These are phyloP conservation scores for Kernera saxatilis DNA, from an alignment of 345 rosid genomes.

Conservation along the genomic window DNA sequence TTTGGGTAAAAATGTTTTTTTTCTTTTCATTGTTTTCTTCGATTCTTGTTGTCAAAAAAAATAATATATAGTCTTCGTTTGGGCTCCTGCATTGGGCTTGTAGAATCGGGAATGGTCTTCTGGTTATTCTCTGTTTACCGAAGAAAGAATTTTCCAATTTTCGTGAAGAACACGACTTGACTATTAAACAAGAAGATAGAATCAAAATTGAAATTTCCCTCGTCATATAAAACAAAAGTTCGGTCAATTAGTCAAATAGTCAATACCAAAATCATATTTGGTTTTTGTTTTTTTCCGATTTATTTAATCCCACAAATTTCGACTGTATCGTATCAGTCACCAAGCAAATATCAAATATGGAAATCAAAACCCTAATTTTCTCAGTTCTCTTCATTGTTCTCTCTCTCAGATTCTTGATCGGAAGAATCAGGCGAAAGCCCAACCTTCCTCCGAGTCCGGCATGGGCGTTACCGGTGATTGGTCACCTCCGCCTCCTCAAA, in stretches of 20 bases:
- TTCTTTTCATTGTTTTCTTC: too few species aligned
- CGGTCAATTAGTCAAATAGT: not conserved
- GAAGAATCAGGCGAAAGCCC: not conserved
- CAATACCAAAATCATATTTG: not conserved
- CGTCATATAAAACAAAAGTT: not conserved
- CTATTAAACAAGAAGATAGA: too few species aligned
- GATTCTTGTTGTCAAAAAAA: too few species aligned
- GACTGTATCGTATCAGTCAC: not conserved
- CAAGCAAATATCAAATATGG: not conserved
- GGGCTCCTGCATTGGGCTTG: too few species aligned
- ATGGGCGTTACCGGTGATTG: slow-evolving; percentile 15
- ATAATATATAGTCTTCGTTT: too few species aligned
- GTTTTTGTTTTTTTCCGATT: not conserved
- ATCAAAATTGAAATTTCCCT: too few species aligned
- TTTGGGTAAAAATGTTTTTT: too few species aligned
- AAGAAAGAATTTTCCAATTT: too few species aligned
- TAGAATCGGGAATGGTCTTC: too few species aligned
- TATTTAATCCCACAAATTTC: slow-evolving; percentile 5
- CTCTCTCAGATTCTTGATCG: not conserved
- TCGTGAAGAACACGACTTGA: too few species aligned
- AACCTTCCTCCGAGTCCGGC: slow-evolving; percentile 48
- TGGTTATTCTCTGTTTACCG: too few species aligned
- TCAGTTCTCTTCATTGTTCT: not conserved
- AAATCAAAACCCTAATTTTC: not conserved
- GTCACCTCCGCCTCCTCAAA: slow-evolving; percentile 28